Conservation (phyloP, 225 moss, liverwort and hornwort species). For the Straminergon stramineum region DNA sequence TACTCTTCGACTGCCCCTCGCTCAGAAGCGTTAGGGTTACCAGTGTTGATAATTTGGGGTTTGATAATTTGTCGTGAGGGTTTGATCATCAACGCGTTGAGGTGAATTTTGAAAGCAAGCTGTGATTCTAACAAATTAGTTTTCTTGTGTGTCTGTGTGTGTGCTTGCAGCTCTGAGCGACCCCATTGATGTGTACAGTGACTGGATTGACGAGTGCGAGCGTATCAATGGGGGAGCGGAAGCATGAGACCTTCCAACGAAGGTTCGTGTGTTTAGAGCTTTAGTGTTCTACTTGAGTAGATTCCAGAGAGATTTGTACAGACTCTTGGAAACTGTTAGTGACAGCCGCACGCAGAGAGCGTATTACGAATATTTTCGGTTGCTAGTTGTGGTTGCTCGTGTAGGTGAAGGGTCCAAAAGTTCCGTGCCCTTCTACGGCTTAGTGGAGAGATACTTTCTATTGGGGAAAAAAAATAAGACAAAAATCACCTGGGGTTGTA, state of each 20-base stretch:
- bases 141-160: background rate
- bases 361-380: background rate
- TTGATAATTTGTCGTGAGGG: background rate
- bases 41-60: background rate
- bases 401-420: background rate
- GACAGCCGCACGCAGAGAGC: background rate
- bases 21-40: background rate
- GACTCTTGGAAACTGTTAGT: background rate
- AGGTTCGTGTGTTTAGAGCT: background rate
- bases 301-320: background rate
- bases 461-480: background rate
- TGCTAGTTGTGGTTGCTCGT: background rate
- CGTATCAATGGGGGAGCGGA: constrained; percentile 44
- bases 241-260: background rate
- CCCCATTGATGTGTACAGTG: constrained; percentile 71
- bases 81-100: background rate
- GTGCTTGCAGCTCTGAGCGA: constrained; percentile 58
- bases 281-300: background rate
- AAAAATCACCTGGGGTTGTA: background rate
- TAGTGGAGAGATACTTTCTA: background rate
- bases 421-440: background rate
- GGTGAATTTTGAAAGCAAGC: background rate
- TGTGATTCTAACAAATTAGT: background rate
- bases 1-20: background rate
- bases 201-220: constrained; percentile 54